Evolutionary conservation across 768 basidiomycete genomes (phyloP).

Genomic region (Suillus tomentosus): DNA sequence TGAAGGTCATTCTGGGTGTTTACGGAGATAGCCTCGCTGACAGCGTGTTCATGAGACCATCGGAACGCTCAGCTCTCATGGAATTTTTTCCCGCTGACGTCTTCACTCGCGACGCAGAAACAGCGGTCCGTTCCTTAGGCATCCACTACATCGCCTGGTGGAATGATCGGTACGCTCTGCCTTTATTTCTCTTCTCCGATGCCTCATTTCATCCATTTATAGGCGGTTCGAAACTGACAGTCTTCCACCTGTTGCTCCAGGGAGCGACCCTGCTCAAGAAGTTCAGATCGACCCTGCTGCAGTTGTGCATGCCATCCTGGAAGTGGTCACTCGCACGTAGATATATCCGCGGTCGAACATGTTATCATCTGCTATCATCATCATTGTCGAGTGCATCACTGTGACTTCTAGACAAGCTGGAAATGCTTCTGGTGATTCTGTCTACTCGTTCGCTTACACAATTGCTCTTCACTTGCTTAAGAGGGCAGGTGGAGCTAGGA

Average conservation of each 20-base stretch:
- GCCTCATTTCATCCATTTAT: constrained; percentile 11
- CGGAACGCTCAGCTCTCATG: constrained; percentile 62
- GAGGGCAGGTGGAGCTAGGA: neutral
- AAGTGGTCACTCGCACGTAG: neutral
- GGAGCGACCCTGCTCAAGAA: constrained; percentile 23
- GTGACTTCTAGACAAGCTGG: neutral
- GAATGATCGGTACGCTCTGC: constrained; percentile 35
- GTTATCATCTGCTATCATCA: neutral
- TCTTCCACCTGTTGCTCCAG: constrained; percentile 37
- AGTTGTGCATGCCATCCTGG: constrained; percentile 40
- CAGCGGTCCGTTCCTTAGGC: constrained; percentile 53
- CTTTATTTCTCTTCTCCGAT: constrained; percentile 7
- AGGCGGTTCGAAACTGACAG: constrained; percentile 40
- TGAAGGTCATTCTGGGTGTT: constrained; percentile 61
- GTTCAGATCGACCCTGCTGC: constrained; percentile 44
- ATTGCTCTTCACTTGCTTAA: neutral
- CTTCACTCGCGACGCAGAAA: constrained; percentile 64
- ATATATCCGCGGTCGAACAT: neutral
- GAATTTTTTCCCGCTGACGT: constrained; percentile 75
- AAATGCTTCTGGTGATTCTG: neutral
- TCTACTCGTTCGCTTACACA: neutral
- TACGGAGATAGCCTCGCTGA: constrained; percentile 67
- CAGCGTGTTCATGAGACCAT: constrained; percentile 67
- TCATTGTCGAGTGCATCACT: neutral
- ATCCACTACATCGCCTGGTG: constrained; percentile 64